phyloP scores from a whole-genome alignment of 306 rosid species.

The Sindora glabra region DNA sequence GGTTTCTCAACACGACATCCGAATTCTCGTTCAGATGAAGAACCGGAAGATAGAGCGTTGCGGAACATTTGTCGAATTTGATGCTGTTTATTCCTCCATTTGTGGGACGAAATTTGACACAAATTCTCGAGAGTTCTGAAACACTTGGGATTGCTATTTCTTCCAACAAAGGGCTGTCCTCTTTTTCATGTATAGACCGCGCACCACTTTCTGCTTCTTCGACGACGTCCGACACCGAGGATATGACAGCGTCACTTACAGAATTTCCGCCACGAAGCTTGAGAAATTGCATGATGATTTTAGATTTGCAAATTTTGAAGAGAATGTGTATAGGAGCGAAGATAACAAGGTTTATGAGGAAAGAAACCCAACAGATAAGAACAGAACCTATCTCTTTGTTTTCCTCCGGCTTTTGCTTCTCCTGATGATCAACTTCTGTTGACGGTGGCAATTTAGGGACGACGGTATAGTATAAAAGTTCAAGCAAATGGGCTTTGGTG shows the following conservation, averaged over 20 bases:
- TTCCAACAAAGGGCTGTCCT: not conserved
- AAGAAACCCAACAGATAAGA: not conserved
- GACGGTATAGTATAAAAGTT: not conserved
- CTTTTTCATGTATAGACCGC: not conserved
- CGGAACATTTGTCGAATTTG: not conserved
- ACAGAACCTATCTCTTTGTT: no score
- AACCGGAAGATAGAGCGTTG: not conserved
- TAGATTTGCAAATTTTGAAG: not conserved
- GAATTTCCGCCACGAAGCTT: not conserved
- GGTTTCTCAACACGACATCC: not conserved
- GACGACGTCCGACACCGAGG: not conserved
- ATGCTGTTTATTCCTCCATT: not conserved
- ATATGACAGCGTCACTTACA: not conserved
- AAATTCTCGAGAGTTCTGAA: not conserved
- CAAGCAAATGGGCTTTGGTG: slow-evolving; percentile 2
- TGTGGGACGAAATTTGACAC: not conserved
- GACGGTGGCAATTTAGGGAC: not conserved
- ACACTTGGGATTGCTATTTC: slow-evolving; percentile 2
- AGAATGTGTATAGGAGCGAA: not conserved
- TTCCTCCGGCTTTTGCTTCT: no score
- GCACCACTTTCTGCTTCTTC: not conserved
- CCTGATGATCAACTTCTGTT: no score
- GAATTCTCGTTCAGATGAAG: not conserved
- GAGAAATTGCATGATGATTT: not conserved
- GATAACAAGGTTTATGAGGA: not conserved